Evolutionary conservation across 768 basidiomycete species (phyloP).

Genomic region (Leccinum aurantiacum): DNA sequence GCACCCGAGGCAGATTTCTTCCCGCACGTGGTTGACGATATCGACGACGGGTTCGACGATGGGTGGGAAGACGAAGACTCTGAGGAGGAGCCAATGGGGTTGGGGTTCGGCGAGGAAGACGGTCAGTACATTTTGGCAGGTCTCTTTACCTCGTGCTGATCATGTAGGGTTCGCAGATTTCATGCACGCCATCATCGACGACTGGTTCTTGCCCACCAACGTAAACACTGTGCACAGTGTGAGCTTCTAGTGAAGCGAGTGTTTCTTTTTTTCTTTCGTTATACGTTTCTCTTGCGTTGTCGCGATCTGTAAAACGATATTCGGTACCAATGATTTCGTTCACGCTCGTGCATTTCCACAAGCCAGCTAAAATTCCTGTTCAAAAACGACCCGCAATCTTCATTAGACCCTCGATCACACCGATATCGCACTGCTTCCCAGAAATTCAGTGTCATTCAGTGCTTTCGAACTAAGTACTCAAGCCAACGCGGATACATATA

Average conservation of each 20-base stretch:
- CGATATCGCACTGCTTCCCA: not conserved
- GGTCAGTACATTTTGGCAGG: conserved; percentile 4
- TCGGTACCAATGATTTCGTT: not conserved
- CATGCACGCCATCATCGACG: conserved; percentile 16
- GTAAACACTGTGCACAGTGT: conserved; percentile 28
- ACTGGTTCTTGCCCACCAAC: conserved; percentile 21
- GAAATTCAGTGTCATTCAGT: not conserved
- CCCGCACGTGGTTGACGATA: conserved; percentile 6
- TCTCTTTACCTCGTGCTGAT: conserved; percentile 1
- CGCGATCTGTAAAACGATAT: not conserved
- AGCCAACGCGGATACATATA: not conserved
- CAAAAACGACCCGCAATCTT: not conserved
- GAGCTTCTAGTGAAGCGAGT: conserved; percentile 18
- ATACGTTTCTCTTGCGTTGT: not conserved
- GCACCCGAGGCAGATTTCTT: conserved; percentile 6
- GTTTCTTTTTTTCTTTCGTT: not conserved
- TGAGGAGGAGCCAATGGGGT: conserved; percentile 10
- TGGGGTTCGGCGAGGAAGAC: conserved; percentile 6
- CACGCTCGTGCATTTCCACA: not conserved
- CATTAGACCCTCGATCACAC: not conserved
- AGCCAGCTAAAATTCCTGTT: not conserved
- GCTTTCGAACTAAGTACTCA: not conserved
- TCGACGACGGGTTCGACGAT: conserved; percentile 11
- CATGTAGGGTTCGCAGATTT: conserved; percentile 10
- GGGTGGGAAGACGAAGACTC: conserved; percentile 19